Evolutionary conservation across 1,284 basidiomycete species (phyloP).

Genomic region (Mycosarcoma mackinlayi): DNA sequence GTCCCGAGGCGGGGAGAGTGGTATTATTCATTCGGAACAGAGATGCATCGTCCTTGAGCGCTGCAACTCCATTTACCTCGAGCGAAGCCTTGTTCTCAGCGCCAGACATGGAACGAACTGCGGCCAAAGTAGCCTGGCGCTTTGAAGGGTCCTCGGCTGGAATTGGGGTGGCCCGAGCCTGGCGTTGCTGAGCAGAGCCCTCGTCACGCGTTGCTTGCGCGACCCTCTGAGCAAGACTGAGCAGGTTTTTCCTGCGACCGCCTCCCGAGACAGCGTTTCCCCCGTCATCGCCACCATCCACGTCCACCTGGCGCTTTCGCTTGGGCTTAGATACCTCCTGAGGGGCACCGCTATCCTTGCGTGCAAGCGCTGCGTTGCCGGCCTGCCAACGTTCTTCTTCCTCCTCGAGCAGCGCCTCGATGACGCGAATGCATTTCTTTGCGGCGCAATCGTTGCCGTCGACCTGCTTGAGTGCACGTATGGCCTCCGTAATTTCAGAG

Average conservation of each 20-base stretch:
- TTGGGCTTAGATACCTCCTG: constrained; percentile 38
- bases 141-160: constrained; percentile 26
- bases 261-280: constrained; percentile 5
- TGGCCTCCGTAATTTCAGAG: constrained; percentile 60
- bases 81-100: constrained; percentile 11
- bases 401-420: constrained; percentile 63
- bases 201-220: constrained; percentile 51
- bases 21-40: constrained; percentile 33
- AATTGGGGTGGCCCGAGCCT: constrained; percentile 3
- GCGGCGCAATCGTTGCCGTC: constrained; percentile 45
- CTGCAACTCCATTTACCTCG: constrained; percentile 39
- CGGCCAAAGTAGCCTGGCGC: constrained; percentile 39
- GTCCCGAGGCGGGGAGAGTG: constrained; percentile 27
- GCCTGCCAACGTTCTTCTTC: constrained; percentile 62
- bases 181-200: constrained; percentile 13
- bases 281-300: constrained; percentile 27
- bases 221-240: constrained; percentile 57
- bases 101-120: constrained; percentile 26
- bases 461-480: constrained; percentile 58
- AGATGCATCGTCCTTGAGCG: constrained; percentile 44
- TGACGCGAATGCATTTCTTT: constrained; percentile 59
- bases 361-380: constrained; percentile 32
- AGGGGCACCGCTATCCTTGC: constrained; percentile 14
- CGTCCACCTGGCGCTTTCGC: constrained; percentile 45
- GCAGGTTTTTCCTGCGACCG: constrained; percentile 52